phyloP scores from a whole-genome alignment of 768 basidiomycete genomes.

The Brasilioporus rufonigricans region DNA sequence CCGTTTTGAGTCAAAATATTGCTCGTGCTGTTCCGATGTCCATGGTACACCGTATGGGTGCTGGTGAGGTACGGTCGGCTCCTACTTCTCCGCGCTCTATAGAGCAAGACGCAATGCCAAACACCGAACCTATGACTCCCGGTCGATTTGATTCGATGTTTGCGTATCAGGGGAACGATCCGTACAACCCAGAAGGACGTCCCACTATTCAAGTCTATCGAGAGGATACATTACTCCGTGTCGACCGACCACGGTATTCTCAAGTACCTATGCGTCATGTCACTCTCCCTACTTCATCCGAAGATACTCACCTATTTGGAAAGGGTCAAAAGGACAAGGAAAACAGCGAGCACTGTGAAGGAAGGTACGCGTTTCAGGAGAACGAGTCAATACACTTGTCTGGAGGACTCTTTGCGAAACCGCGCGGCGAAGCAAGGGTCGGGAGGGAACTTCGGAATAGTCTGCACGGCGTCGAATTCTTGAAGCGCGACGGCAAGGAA shows the following conservation, averaged over 20 bases:
- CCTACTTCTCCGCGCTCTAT: constrained; percentile 42
- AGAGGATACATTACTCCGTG: constrained; percentile 16
- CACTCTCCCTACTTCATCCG: constrained; percentile 6
- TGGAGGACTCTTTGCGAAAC: constrained; percentile 34
- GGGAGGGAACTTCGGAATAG: constrained; percentile 57
- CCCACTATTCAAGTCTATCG: constrained; percentile 23
- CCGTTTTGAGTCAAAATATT: constrained; percentile 12
- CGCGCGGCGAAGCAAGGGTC: constrained; percentile 29
- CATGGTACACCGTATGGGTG: constrained; percentile 1
- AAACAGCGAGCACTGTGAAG: constrained; percentile 27
- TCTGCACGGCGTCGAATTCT: constrained; percentile 30
- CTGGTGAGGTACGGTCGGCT: constrained; percentile 26
- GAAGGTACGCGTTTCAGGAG: constrained; percentile 13
- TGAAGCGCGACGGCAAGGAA: constrained; percentile 38
- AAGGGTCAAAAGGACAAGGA: constrained; percentile 37
- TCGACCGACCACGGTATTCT: constrained; percentile 17
- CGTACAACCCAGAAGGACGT: constrained; percentile 8
- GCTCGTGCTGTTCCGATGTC: constrained; percentile 16
- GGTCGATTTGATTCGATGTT: constrained; percentile 44
- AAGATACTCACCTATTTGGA: constrained; percentile 14
- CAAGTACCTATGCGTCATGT: constrained; percentile 13
- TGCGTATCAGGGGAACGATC: constrained; percentile 23
- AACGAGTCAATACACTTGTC: constrained; percentile 20
- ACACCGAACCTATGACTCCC: constrained; percentile 37
- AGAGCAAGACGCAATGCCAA: constrained; percentile 39